These are phyloP conservation scores for Talaromyces piceae DNA, from an alignment of 2,329 filamentous ascomycete genomes.

Conservation along the genomic window DNA sequence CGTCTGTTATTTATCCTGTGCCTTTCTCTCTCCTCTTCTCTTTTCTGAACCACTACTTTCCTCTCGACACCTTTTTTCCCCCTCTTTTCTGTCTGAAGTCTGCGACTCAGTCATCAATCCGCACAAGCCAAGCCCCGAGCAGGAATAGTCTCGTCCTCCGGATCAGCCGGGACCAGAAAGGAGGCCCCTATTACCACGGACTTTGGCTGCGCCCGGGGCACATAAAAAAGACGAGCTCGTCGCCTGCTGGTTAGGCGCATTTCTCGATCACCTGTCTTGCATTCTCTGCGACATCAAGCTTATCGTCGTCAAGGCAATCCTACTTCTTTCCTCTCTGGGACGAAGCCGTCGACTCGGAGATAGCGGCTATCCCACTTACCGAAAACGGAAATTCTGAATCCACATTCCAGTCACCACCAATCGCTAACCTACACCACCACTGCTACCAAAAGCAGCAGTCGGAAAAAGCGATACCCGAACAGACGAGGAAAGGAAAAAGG, in stretches of 20 bases:
- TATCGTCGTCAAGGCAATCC: too few relatives aligned
- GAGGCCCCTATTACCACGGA: not conserved
- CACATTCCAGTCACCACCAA: not conserved
- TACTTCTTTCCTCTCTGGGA: too few relatives aligned
- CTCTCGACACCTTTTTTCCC: too few relatives aligned
- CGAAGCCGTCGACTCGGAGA: too few relatives aligned
- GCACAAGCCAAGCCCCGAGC: too few relatives aligned
- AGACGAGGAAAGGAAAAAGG: too few relatives aligned
- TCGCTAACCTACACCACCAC: not conserved
- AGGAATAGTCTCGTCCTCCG: not conserved
- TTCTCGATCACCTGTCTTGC: not conserved
- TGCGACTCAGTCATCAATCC: not conserved
- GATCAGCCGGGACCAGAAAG: not conserved
- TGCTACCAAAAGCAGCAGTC: too few relatives aligned
- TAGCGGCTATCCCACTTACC: not conserved
- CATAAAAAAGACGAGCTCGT: not conserved
- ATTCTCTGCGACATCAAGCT: not conserved
- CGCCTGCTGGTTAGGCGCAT: conserved; percentile 1
- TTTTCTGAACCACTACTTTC: too few relatives aligned
- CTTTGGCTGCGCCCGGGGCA: not conserved
- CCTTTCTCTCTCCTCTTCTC: not conserved
- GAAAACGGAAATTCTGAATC: conserved; percentile 6
- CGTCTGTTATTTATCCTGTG: not conserved
- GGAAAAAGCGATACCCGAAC: too few relatives aligned
- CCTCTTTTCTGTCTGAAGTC: too few relatives aligned